Evolutionary conservation across 306 rosid genomes (phyloP), one percentile per base, ranked within the genome.

Genomic region (Quercus rubra): DNA sequence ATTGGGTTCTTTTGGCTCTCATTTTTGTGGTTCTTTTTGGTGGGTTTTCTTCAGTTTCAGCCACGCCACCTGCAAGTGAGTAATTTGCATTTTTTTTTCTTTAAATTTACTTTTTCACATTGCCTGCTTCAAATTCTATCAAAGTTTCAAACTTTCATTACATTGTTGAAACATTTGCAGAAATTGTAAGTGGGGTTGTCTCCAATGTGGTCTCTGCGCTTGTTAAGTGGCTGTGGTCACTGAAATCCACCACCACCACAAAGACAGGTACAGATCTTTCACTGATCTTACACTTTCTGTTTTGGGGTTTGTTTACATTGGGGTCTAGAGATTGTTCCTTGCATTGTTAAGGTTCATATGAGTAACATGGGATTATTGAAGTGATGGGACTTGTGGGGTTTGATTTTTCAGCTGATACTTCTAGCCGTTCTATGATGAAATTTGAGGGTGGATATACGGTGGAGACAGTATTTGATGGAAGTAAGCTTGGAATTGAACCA

Each of bases 401-500:
- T 8, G 58, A 79, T 71, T 75, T 85, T 30, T 82, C 94, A 90
- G 99, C 85, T 73, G 92, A 49, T 11, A 11, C 83, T 71, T 78
- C 85, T 35, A 83, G 82, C 82, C 96, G 98, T 23, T 90, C 99
- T 28, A 86, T 90, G 99, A 84, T 96, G 92, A 96, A 93, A 88
- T 96, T 96, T 54, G 99, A 96, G 85, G 86, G 93, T 78, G 99
- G 91, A 70, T 96, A 88, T 84, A 86, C 83, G 1, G 98, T 95
- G 81, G 99, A 93, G 85, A 96, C 98, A 52, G 89, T 96, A 79
- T 91, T 93, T 3, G 99, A 96, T 82, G 99, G 99, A 77, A 90
- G 91, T 78, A 91, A 93, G 87, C 85, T 89, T 70, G 97, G 99
- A 81, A 93, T 96, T 80, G 99, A 96, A 78, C 99, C 99, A 71